These are phyloP conservation scores for Fusarium odoratissimum DNA, from an alignment of 2,329 filamentous ascomycete species.

Conservation along the genomic window DNA sequence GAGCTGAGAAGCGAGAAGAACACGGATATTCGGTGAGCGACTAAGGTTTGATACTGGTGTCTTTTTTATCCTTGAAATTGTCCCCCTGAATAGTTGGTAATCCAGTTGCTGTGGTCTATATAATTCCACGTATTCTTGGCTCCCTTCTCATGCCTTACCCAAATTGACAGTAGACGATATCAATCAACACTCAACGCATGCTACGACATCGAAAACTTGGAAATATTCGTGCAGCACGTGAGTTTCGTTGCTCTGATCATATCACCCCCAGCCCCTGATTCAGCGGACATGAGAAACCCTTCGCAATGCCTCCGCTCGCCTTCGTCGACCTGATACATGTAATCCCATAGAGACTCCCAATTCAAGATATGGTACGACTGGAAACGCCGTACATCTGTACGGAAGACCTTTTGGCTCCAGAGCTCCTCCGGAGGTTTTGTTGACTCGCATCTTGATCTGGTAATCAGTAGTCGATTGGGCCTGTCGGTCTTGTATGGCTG, in stretches of 20 bases:
- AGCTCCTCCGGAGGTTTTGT: neutral
- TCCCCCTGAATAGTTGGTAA: neutral
- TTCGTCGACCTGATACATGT: no score
- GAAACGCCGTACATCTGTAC: neutral
- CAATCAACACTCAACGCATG: neutral
- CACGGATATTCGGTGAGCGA: neutral
- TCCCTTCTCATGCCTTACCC: neutral
- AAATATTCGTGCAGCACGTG: neutral
- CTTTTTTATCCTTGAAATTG: neutral
- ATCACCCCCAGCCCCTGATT: neutral
- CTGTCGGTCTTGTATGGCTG: neutral
- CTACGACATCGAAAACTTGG: neutral
- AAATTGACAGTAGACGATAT: neutral
- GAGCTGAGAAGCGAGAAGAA: neutral
- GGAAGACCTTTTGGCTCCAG: neutral
- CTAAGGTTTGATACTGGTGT: neutral
- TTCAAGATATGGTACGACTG: no score
- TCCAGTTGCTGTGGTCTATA: neutral
- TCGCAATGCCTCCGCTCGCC: neutral
- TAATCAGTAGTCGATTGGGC: no score
- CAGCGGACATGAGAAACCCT: neutral
- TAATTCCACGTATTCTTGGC: neutral
- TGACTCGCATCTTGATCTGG: neutral
- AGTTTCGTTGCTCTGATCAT: neutral
- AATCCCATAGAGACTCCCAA: neutral